Conservation (phyloP, 106 monocot genomes). For the Phalaenopsis equestris region DNA sequence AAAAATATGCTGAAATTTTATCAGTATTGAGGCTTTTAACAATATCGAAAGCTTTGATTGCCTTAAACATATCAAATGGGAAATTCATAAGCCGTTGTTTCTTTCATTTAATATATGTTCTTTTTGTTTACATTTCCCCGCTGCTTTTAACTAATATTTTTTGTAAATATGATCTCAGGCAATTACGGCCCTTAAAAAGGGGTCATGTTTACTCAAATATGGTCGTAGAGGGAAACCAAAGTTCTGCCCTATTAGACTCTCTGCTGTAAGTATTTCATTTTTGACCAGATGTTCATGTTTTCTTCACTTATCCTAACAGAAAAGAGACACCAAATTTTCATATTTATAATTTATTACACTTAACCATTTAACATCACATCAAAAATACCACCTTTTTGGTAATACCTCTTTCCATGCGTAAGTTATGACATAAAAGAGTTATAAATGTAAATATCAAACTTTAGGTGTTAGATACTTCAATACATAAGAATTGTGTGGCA, state of each 20-base stretch:
- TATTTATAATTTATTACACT: no score
- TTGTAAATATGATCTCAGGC: constrained; percentile 5
- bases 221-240: constrained; percentile 59
- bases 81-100: neutral
- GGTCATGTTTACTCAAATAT: constrained; percentile 13
- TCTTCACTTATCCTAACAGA: neutral
- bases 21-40: neutral
- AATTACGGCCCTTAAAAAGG: constrained; percentile 7
- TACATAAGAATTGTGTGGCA: no score
- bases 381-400: no score
- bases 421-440: no score
- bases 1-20: no score
- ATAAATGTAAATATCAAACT: no score
- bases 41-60: neutral
- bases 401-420: no score
- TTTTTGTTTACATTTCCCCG: neutral
- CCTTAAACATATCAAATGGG: neutral
- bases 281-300: neutral
- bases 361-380: no score
- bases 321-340: no score
- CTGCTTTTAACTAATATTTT: neutral
- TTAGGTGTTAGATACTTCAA: no score
- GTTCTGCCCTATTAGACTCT: constrained; percentile 73
- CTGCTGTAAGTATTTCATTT: constrained; percentile 38
- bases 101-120: neutral